Evolutionary conservation across 2,329 filamentous ascomycete species (phyloP).

Genomic region (Aspergillus sp.): DNA sequence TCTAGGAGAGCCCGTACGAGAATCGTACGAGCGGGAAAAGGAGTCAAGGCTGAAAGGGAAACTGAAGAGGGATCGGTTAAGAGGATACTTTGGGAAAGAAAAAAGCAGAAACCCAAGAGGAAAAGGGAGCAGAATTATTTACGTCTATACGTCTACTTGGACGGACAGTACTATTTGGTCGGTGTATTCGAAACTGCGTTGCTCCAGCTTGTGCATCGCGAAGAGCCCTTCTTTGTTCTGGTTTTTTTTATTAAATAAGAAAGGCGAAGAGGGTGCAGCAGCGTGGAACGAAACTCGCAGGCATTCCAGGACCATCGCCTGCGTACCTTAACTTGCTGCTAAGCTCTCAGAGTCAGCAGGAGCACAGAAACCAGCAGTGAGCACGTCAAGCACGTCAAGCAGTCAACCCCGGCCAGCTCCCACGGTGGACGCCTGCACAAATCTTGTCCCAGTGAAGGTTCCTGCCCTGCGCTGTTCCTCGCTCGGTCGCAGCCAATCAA

Average conservation of each 20-base stretch:
- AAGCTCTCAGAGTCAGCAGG: not conserved
- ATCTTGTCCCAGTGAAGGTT: slow-evolving; percentile 7
- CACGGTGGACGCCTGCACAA: not conserved
- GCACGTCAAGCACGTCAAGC: no score
- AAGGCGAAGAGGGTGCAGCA: slow-evolving; percentile 12
- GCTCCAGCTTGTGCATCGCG: slow-evolving; percentile 18
- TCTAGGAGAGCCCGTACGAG: slow-evolving; percentile 20
- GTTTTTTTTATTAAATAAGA: slow-evolving; percentile 12
- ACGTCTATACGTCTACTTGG: slow-evolving; percentile 20
- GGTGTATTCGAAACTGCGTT: slow-evolving; percentile 24
- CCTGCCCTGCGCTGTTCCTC: not conserved
- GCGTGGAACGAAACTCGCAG: slow-evolving; percentile 19
- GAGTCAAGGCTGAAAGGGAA: slow-evolving; percentile 9
- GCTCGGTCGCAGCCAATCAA: slow-evolving; percentile 15
- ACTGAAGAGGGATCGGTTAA: slow-evolving; percentile 4
- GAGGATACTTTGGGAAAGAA: slow-evolving; percentile 9
- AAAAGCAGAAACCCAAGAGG: slow-evolving; percentile 12
- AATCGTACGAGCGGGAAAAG: slow-evolving; percentile 8
- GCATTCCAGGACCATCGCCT: not conserved
- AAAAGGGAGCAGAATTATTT: slow-evolving; percentile 10
- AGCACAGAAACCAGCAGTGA: not conserved
- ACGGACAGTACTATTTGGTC: slow-evolving; percentile 20
- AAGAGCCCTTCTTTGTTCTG: slow-evolving; percentile 13
- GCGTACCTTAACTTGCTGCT: slow-evolving; percentile 4
- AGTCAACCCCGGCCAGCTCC: no score